These are phyloP conservation scores for Talaromyces funiculosus DNA, from an alignment of 2,329 filamentous ascomycete species.

Conservation along the genomic window DNA sequence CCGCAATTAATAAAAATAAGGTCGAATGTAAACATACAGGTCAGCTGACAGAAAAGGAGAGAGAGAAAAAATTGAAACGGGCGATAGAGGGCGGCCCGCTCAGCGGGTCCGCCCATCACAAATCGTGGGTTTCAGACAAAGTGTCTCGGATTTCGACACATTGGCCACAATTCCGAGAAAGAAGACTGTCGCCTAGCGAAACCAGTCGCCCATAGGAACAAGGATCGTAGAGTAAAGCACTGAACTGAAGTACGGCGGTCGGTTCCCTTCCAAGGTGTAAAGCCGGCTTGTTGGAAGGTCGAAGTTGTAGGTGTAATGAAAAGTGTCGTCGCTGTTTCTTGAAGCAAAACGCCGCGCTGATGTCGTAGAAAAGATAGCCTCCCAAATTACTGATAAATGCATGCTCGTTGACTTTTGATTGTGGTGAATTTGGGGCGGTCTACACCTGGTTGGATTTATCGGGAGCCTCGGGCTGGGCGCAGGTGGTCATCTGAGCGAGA, in stretches of 20 bases:
- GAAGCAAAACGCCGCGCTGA: slow-evolving; percentile 14
- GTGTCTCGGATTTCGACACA: slow-evolving; percentile 1
- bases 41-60: neutral
- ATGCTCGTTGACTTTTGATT: neutral
- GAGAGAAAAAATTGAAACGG: neutral
- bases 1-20: neutral
- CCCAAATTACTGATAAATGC: slow-evolving; percentile 8
- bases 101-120: slow-evolving; percentile 8
- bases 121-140: slow-evolving; percentile 9
- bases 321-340: neutral
- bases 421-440: neutral
- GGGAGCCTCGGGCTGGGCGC: slow-evolving; percentile 4
- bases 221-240: neutral
- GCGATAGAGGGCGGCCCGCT: slow-evolving; percentile 5
- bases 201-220: slow-evolving; percentile 2
- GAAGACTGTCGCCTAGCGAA: neutral
- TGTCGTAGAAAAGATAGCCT: slow-evolving; percentile 13
- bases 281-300: neutral
- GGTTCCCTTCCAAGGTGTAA: neutral
- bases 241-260: neutral
- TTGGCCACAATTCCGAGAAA: neutral
- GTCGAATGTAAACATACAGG: neutral
- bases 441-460: slow-evolving; percentile 14
- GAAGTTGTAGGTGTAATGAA: neutral
- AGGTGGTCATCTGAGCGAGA: slow-evolving; percentile 7